Evolutionary conservation across 805 yeast species (phyloP), one percentile per base, ranked within the genome.

Genomic region (Cyberlindnera mrakii): DNA sequence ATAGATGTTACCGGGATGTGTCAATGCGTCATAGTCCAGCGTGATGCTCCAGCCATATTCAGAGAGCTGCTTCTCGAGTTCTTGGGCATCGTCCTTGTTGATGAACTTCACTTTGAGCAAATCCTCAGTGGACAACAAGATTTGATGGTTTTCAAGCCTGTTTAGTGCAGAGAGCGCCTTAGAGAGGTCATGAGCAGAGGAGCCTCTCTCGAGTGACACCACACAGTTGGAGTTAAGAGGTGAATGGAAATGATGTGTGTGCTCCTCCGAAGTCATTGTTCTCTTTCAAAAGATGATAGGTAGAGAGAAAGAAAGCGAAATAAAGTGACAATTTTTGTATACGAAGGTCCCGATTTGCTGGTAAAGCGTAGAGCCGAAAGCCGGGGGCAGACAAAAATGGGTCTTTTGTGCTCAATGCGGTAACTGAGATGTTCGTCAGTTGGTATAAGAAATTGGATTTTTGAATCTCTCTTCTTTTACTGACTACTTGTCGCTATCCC

Each of bases 1-100:
- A 55, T 74, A 78, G 18, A 79, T 54, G 47, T 72, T 71, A 2
- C 84, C 85, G 1, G 84, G 85, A 47, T 74, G 77, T 3, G 75
- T 67, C 10, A 71, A 51, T 1, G 63, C 43, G 36, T 64, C 62
- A 41, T 36, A 50, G 36, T 50, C 51, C 17, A 62, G 48, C 16
- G 48, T 47, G 11, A 56, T 42, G 2, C 33, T 35, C 10, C 53
- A 35, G 7, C 39, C 14, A 3, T 41, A 11, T 2, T 34, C 41
- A 3, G 35, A 33, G 13, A 32, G 37, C 5, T 37, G 41, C 6
- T 18, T 18, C 3, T 14, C 11, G n/a, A 50, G n/a, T 18, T 39
- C 15, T 15, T 43, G 46, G 11, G 55, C 54, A 5, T 52, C 47
- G 11, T 38, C 40, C 38, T 54, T 54, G 39, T 48, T 38, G 46